These are phyloP conservation scores for Ophioceras dolichostomum DNA, from an alignment of 2,329 filamentous ascomycete species.

Conservation along the genomic window DNA sequence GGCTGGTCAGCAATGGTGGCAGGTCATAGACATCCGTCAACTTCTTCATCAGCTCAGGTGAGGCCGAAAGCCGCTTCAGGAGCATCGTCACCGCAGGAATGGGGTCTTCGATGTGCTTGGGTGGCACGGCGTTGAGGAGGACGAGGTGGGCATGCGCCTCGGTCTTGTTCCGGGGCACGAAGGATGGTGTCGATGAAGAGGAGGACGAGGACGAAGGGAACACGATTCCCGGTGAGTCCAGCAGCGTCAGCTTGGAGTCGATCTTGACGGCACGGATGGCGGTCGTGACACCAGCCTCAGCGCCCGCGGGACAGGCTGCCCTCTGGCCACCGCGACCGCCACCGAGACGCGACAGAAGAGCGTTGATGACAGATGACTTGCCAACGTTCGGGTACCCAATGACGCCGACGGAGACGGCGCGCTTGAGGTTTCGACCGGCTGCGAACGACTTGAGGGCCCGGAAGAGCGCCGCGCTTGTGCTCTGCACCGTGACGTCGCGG, in stretches of 20 bases:
- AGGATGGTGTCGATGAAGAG: conserved; percentile 19
- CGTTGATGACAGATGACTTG: conserved; percentile 94
- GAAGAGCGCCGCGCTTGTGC: conserved; percentile 75
- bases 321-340: conserved; percentile 45
- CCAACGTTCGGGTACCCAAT: conserved; percentile 95
- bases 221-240: conserved; percentile 90
- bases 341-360: conserved; percentile 66
- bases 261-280: conserved; percentile 83
- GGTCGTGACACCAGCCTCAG: conserved; percentile 87
- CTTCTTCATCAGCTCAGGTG: conserved; percentile 63
- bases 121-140: conserved; percentile 82
- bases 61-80: conserved; percentile 65
- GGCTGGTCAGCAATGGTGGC: conserved; percentile 57
- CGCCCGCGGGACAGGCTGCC: conserved; percentile 72
- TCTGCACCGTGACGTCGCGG: conserved; percentile 75
- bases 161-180: conserved; percentile 46
- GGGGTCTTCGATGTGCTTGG: conserved; percentile 88
- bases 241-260: conserved; percentile 83
- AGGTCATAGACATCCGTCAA: conserved; percentile 77
- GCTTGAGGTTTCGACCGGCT: conserved; percentile 71
- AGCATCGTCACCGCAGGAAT: conserved; percentile 76
- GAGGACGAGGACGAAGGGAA: conserved; percentile 57
- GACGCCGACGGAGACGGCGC: conserved; percentile 80
- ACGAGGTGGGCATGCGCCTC: conserved; percentile 76
- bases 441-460: conserved; percentile 84